phyloP scores from a whole-genome alignment of 345 rosid species.

The Populus nigra region DNA sequence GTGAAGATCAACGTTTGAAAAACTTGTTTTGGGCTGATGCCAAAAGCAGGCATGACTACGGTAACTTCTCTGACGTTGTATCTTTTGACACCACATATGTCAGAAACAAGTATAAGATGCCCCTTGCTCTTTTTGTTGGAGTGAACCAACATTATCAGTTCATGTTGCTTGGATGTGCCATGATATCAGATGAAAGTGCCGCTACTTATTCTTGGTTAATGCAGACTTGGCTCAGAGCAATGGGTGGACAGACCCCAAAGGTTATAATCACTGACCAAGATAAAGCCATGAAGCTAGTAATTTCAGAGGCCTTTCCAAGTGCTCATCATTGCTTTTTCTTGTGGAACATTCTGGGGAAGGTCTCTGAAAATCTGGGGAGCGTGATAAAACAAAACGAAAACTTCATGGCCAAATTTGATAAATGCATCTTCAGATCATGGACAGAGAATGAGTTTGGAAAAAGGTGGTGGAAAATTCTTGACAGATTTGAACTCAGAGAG shows the following conservation, averaged over 20 bases:
- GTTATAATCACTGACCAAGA: slow-evolving; percentile 58
- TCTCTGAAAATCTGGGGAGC: slow-evolving; percentile 51
- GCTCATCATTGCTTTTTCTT: slow-evolving; percentile 52
- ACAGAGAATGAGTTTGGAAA: slow-evolving; percentile 46
- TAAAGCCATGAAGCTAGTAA: slow-evolving; percentile 37
- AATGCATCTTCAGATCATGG: slow-evolving; percentile 70
- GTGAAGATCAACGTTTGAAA: slow-evolving; percentile 59
- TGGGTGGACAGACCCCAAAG: slow-evolving; percentile 63
- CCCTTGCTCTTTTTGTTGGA: slow-evolving; percentile 57
- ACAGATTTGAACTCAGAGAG: slow-evolving; percentile 52
- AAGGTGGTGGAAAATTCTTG: slow-evolving; percentile 70
- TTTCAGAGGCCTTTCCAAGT: slow-evolving; percentile 47
- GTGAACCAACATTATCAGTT: slow-evolving; percentile 68
- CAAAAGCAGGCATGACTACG: slow-evolving; percentile 59
- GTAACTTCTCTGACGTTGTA: slow-evolving; percentile 58
- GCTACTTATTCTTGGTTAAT: slow-evolving; percentile 60
- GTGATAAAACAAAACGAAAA: slow-evolving; percentile 52
- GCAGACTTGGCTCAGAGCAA: slow-evolving; percentile 63
- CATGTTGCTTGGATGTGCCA: slow-evolving; percentile 65
- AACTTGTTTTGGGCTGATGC: slow-evolving; percentile 66
- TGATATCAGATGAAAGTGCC: slow-evolving; percentile 54
- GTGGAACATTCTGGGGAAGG: slow-evolving; percentile 58
- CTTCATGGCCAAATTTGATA: slow-evolving; percentile 54
- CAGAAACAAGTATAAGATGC: slow-evolving; percentile 63
- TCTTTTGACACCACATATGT: slow-evolving; percentile 55